These are phyloP conservation scores for Fraxinus pennsylvanica DNA, from an alignment of 257 asterid species.

Conservation along the genomic window DNA sequence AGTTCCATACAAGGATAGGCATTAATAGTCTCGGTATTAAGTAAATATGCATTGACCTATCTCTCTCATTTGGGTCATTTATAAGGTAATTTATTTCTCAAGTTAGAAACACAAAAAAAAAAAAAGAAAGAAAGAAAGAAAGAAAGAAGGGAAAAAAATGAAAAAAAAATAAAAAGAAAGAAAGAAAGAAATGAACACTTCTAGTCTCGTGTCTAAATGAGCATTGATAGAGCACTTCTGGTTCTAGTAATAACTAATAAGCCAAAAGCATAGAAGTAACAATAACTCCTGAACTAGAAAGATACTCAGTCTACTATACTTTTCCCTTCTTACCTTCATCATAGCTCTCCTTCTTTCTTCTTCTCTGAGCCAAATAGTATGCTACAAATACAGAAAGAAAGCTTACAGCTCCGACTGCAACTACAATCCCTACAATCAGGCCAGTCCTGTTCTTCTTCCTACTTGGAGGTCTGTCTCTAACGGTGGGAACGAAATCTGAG, in stretches of 20 bases:
- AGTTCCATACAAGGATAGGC: not conserved
- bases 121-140: not conserved
- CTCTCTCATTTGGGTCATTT: not conserved
- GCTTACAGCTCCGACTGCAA: conserved; percentile 44
- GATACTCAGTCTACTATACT: conserved; percentile 9
- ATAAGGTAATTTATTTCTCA: not conserved
- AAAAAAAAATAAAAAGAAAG: not conserved
- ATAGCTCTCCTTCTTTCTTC: conserved; percentile 36
- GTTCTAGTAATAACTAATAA: not conserved
- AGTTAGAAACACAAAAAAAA: not conserved
- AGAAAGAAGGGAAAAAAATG: no score
- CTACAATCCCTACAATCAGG: conserved; percentile 61
- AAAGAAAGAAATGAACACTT: not conserved
- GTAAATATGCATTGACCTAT: not conserved
- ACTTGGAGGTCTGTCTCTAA: conserved; percentile 50
- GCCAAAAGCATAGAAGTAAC: not conserved
- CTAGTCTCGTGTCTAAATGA: not conserved
- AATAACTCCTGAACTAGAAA: conserved; percentile 13
- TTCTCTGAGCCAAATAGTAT: conserved; percentile 41
- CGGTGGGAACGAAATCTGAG: conserved; percentile 61
- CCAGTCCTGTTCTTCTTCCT: conserved; percentile 46
- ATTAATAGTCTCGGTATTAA: not conserved
- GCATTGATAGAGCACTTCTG: not conserved
- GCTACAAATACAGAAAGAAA: conserved; percentile 38
- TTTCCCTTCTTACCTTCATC: conserved; percentile 53